Conservation (phyloP, 768 basidiomycete genomes). For the Tricholoma terreum region DNA sequence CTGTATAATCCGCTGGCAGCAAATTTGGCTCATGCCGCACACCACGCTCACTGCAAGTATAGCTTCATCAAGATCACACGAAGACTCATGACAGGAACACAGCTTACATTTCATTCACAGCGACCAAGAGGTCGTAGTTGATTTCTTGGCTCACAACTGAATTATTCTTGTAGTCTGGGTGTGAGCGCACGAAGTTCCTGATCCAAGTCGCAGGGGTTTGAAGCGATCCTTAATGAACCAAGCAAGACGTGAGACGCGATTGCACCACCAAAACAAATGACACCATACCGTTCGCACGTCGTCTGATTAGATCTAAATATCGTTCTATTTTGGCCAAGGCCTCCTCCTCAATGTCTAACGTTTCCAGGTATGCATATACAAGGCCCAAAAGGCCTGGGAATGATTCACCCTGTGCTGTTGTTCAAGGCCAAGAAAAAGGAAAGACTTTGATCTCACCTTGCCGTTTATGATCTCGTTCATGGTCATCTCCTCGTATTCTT, state of each 20-base stretch:
- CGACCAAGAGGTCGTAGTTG: constrained; percentile 89
- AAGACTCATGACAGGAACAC: neutral
- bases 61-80: neutral
- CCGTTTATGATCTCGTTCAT: constrained; percentile 93
- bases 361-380: constrained; percentile 81
- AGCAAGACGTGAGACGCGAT: neutral
- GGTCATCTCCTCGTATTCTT: constrained; percentile 92
- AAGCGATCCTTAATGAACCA: constrained; percentile 55
- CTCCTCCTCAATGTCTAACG: constrained; percentile 68
- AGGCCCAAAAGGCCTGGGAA: constrained; percentile 84
- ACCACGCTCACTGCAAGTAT: constrained; percentile 60
- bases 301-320: constrained; percentile 78
- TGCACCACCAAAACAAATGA: neutral
- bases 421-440: neutral
- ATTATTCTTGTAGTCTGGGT: constrained; percentile 89
- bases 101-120: constrained; percentile 88
- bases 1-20: constrained; percentile 58
- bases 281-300: constrained; percentile 72
- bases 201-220: constrained; percentile 92
- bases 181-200: constrained; percentile 83
- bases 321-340: constrained; percentile 61
- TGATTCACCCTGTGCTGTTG: constrained; percentile 43
- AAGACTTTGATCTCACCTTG: constrained; percentile 47
- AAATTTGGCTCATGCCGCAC: constrained; percentile 56
- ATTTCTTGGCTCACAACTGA: constrained; percentile 90